These are phyloP conservation scores for Phellopilus nigrolimitatus DNA, from an alignment of 1,284 basidiomycete species.

Conservation along the genomic window DNA sequence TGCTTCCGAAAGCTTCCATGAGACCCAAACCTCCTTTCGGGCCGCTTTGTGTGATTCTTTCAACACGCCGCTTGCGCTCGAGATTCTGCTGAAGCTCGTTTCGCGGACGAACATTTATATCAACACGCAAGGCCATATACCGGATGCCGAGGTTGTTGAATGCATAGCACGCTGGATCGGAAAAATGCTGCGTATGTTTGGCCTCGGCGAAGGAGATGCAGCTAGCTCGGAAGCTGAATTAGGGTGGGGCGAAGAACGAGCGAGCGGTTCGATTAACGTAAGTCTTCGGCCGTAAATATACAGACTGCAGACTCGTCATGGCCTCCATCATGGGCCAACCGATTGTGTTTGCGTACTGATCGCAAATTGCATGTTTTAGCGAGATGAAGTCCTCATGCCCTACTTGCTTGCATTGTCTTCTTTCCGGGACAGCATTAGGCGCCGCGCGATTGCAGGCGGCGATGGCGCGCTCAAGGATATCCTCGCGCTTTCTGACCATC, in stretches of 20 bases:
- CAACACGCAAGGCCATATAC: conserved; percentile 49
- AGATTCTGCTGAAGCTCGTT: conserved; percentile 77
- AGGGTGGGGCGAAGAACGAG: conserved; percentile 65
- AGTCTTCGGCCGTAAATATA: conserved; percentile 32
- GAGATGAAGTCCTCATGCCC: conserved; percentile 85
- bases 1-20: conserved; percentile 55
- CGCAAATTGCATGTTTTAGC: conserved; percentile 42
- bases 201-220: conserved; percentile 79
- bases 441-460: conserved; percentile 71
- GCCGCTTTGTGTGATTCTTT: conserved; percentile 96
- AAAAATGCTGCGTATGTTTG: conserved; percentile 91
- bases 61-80: conserved; percentile 87
- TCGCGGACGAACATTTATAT: conserved; percentile 91
- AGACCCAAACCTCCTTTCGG: conserved; percentile 78
- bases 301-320: neutral
- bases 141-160: conserved; percentile 72
- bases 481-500: conserved; percentile 78
- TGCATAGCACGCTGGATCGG: conserved; percentile 83
- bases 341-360: neutral
- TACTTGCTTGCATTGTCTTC: conserved; percentile 83
- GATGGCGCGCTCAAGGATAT: conserved; percentile 72
- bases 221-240: conserved; percentile 38
- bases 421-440: conserved; percentile 89
- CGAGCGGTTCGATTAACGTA: conserved; percentile 46
- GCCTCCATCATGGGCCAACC: neutral